Percentiles rank a stretch among this genome's conserved stretches.
Evolutionary conservation across 345 rosid species (phyloP).

Genomic region (Sisymbrium irio): DNA sequence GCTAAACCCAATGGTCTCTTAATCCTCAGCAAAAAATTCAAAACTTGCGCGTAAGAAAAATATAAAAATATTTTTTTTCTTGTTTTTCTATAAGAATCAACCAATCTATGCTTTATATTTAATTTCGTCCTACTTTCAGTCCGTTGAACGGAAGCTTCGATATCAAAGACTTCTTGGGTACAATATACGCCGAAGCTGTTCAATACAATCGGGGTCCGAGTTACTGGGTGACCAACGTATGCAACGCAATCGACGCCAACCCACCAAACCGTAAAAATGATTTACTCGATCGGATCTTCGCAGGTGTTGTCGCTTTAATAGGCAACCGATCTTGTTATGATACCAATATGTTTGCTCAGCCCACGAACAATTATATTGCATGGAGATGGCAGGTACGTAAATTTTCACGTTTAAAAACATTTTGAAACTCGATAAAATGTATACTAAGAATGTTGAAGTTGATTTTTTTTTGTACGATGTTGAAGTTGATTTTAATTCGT

Average conservation of each 20-base stretch:
- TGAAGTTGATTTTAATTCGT: neutral
- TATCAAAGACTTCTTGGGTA: conserved; percentile 29
- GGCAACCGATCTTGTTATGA: conserved; percentile 33
- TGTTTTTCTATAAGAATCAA: neutral
- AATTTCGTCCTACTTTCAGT: neutral
- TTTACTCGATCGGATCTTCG: conserved; percentile 35
- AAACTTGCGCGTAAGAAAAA: conserved; percentile 47
- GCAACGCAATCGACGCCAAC: conserved; percentile 38
- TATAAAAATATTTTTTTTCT: too few species aligned
- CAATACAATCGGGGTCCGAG: conserved; percentile 44
- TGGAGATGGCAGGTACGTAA: conserved; percentile 50
- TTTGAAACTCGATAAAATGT: neutral
- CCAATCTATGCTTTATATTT: neutral
- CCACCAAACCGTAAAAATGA: conserved; percentile 17
- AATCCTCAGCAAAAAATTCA: conserved; percentile 54
- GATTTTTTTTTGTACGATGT: neutral
- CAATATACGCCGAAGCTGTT: conserved; percentile 32
- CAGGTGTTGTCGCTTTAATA: conserved; percentile 26
- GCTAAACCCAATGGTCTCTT: conserved; percentile 46
- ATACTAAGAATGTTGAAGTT: neutral
- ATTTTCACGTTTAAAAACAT: neutral
- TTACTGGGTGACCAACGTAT: conserved; percentile 33
- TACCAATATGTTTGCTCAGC: neutral
- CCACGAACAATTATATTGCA: conserved; percentile 20
- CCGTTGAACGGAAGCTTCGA: conserved; percentile 26